phyloP scores from a whole-genome alignment of 108 stramenopile genomes.

The Skeletonema costatum region DNA sequence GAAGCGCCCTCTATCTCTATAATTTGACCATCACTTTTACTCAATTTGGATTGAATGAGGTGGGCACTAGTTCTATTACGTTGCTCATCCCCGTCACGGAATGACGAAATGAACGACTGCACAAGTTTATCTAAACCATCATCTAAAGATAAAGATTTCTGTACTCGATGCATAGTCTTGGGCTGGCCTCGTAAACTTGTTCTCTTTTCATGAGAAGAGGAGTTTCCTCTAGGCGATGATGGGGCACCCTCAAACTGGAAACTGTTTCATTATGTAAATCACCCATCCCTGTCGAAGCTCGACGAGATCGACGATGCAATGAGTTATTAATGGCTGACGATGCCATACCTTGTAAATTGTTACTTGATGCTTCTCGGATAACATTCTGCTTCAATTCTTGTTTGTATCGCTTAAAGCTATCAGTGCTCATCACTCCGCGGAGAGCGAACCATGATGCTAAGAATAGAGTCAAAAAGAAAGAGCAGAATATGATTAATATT shows the following conservation, averaged over 20 bases:
- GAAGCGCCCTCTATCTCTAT: not conserved
- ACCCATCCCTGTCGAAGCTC: not conserved
- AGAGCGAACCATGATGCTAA: conserved; percentile 8
- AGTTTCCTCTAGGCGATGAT: too few relatives aligned
- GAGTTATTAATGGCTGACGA: not conserved
- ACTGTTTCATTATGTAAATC: not conserved
- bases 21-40: not conserved
- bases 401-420: conserved; percentile 3
- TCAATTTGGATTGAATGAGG: not conserved
- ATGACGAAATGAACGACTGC: conserved; percentile 1
- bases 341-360: not conserved
- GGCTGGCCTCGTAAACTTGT: not conserved
- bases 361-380: not conserved
- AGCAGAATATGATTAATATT: not conserved
- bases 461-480: not conserved
- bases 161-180: not conserved
- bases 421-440: conserved; percentile 1
- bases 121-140: conserved; percentile 12
- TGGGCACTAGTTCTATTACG: not conserved
- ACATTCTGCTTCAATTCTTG: conserved; percentile 5
- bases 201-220: not conserved
- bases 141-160: conserved; percentile 16
- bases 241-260: not conserved
- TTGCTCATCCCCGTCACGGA: not conserved
- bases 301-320: not conserved